phyloP scores from a whole-genome alignment of 495 filamentous ascomycete genomes.

The Penicilliopsis zonata region DNA sequence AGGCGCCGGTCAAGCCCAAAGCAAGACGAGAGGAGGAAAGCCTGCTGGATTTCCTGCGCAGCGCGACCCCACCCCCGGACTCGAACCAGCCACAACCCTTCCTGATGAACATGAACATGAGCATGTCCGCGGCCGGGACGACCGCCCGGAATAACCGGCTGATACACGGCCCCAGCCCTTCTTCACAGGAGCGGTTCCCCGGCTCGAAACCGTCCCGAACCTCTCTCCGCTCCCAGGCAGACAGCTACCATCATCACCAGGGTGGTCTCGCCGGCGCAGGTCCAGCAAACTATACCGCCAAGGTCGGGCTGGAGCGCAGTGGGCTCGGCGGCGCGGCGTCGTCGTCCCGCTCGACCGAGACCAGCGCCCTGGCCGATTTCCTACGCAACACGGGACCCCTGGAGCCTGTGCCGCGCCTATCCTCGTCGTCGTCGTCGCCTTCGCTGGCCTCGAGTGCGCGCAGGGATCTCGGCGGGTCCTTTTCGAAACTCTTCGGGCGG shows the following conservation, averaged over 20 bases:
- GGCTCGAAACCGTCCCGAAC: slow-evolving; percentile 17
- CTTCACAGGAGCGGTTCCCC: slow-evolving; percentile 14
- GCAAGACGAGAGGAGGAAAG: slow-evolving; percentile 48
- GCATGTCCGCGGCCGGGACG: no score
- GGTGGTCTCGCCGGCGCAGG: no score
- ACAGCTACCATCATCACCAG: slow-evolving; percentile 9
- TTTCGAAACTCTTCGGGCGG: slow-evolving; percentile 30
- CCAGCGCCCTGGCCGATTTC: slow-evolving; percentile 70
- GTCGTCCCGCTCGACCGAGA: slow-evolving; percentile 32
- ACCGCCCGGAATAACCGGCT: no score
- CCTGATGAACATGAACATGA: slow-evolving; percentile 10
- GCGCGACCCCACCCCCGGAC: slow-evolving; percentile 59
- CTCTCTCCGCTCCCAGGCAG: slow-evolving; percentile 21
- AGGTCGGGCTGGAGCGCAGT: slow-evolving; percentile 26
- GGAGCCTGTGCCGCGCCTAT: slow-evolving; percentile 14
- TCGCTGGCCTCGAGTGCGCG: background rate
- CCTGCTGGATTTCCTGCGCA: slow-evolving; percentile 79
- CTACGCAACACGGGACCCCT: slow-evolving; percentile 68
- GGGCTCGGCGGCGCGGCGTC: slow-evolving; percentile 12
- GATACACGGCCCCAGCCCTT: no score
- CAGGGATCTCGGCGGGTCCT: slow-evolving; percentile 3
- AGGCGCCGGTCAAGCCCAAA: slow-evolving; percentile 36
- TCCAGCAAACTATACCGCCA: slow-evolving; percentile 29
- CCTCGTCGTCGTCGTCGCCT: slow-evolving; percentile 3
- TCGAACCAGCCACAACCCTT: slow-evolving; percentile 31